Conservation (phyloP, 2,329 filamentous ascomycete genomes). For the Alternaria angustiovoidea region DNA sequence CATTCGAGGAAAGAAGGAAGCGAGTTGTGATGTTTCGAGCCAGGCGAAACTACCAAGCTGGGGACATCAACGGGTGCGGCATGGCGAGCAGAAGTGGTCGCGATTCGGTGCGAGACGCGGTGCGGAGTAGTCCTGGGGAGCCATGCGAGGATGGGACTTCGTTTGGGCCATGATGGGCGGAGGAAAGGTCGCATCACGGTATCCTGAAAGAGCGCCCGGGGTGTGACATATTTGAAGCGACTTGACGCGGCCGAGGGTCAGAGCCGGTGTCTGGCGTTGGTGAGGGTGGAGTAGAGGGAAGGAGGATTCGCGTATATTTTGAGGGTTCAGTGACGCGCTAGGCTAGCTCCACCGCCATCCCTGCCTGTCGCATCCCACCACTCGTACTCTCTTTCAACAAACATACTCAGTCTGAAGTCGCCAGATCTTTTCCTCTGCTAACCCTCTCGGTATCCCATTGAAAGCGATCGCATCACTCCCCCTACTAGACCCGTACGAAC, state of each 20-base stretch:
- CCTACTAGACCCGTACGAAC: neutral
- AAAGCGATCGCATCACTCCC: neutral
- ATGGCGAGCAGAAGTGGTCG: conserved; percentile 36
- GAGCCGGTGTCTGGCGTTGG: neutral
- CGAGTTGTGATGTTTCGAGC: conserved; percentile 64
- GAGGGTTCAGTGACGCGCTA: conserved; percentile 16
- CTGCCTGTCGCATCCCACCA: conserved; percentile 1
- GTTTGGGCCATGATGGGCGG: conserved; percentile 33
- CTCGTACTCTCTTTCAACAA: neutral
- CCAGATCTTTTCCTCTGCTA: neutral
- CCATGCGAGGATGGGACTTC: conserved; percentile 27
- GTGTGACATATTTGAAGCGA: conserved; percentile 34
- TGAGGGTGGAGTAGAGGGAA: conserved; percentile 9
- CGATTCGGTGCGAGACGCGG: conserved; percentile 37
- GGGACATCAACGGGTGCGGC: conserved; percentile 38
- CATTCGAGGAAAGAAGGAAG: conserved; percentile 72
- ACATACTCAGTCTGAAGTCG: neutral
- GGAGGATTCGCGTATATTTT: conserved; percentile 31
- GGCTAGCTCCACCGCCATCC: conserved; percentile 30
- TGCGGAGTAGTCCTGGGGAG: conserved; percentile 34
- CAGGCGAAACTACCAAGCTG: conserved; percentile 37
- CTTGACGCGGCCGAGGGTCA: neutral
- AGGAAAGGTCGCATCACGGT: conserved; percentile 40
- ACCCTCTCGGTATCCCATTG: neutral
- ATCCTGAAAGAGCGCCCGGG: neutral